phyloP scores from a whole-genome alignment of 202 grass and related monocot genomes.

The Schoenoplectus triqueter region DNA sequence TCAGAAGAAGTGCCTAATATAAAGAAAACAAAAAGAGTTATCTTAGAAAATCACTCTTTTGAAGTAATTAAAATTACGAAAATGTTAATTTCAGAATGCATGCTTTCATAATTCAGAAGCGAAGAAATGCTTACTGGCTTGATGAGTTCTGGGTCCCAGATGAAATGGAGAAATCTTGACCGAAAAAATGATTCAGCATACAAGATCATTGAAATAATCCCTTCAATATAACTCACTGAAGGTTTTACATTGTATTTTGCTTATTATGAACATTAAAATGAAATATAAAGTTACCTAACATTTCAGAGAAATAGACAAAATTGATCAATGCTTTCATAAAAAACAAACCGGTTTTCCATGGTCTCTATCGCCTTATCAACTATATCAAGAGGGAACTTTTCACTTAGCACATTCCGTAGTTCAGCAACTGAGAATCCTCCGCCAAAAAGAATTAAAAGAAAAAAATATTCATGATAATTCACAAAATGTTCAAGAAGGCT shows the following conservation, averaged over 20 bases:
- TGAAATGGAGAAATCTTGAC: conserved; percentile 26
- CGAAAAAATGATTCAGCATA: conserved; percentile 24
- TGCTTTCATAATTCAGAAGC: not conserved
- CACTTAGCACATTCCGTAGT: conserved; percentile 13
- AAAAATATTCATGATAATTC: not conserved
- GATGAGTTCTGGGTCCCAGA: conserved; percentile 23
- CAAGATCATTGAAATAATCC: conserved; percentile 20
- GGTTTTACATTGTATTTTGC: not conserved
- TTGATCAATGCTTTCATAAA: not conserved
- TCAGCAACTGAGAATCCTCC: conserved; percentile 21
- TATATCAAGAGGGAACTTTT: conserved; percentile 21
- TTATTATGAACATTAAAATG: not conserved
- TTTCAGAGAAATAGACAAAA: not conserved
- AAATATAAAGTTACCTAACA: not conserved
- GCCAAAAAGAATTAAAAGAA: conserved; percentile 1
- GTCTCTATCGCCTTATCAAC: conserved; percentile 20
- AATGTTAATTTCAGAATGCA: not conserved
- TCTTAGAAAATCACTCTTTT: not conserved
- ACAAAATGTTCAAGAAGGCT: not conserved
- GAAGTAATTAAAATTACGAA: not conserved
- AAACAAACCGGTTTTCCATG: conserved; percentile 27
- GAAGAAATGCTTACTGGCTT: conserved; percentile 1
- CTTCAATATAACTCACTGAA: conserved; percentile 5
- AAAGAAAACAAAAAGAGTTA: not conserved
- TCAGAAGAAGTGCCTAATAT: conserved; percentile 26